Conservation (phyloP, 225 moss, liverwort and hornwort species). For the Antitrichia curtipendula region DNA sequence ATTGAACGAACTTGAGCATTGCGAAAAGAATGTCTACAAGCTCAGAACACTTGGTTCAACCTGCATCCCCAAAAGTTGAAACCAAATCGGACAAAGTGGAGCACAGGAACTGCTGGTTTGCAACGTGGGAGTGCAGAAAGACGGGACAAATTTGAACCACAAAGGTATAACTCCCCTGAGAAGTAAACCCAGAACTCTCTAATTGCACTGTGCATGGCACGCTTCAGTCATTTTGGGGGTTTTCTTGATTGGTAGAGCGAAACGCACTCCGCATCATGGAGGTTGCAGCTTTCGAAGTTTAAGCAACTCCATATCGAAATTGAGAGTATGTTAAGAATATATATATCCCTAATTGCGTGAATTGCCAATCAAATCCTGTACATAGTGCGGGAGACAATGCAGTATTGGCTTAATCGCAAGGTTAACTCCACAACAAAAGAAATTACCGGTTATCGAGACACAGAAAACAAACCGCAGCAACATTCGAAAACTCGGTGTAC, state of each 20-base stretch:
- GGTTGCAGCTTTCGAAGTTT: slow-evolving; percentile 13
- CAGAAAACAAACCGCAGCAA: background rate
- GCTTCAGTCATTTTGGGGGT: background rate
- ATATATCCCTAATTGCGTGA: background rate
- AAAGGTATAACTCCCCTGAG: no score
- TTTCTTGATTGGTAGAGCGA: background rate
- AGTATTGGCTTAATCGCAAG: background rate
- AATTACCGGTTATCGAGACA: background rate
- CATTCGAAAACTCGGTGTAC: background rate
- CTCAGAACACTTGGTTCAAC: background rate
- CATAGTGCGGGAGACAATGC: background rate
- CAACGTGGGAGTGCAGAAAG: background rate
- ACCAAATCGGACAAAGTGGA: background rate
- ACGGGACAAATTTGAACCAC: background rate
- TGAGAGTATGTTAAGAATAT: background rate
- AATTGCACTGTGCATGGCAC: no score
- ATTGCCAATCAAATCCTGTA: background rate
- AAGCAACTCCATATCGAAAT: background rate
- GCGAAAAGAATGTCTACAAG: background rate
- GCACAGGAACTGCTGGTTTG: background rate
- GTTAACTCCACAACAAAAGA: background rate
- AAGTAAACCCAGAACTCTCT: background rate
- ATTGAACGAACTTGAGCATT: background rate
- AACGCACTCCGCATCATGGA: background rate
- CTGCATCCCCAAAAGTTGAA: background rate